Conservation (phyloP, 148 eudicot genomes). For the Nepenthes mirabilis region DNA sequence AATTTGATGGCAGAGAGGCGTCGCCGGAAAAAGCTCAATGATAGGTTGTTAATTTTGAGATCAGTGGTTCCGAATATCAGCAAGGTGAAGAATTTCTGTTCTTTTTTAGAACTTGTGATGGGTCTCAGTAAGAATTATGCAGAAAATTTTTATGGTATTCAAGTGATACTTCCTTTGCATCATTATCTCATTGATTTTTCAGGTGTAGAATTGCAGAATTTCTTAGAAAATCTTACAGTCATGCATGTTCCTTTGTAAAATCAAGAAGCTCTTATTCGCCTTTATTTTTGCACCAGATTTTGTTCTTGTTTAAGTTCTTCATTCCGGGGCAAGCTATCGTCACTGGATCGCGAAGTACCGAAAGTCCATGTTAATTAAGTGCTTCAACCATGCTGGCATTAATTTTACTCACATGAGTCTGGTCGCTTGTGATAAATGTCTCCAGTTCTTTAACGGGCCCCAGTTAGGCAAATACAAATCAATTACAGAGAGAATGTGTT, state of each 20-base stretch:
- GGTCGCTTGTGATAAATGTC: slow-evolving; percentile 27
- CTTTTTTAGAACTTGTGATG: slow-evolving; percentile 16
- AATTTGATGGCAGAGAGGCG: slow-evolving; percentile 92
- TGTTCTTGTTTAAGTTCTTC: not conserved
- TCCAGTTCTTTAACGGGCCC: not conserved
- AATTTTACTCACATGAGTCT: slow-evolving; percentile 68
- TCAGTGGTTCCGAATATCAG: slow-evolving; percentile 95
- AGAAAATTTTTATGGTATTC: too few species aligned
- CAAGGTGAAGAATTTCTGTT: slow-evolving; percentile 45
- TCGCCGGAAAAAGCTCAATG: slow-evolving; percentile 89
- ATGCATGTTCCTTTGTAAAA: not conserved
- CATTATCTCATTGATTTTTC: slow-evolving; percentile 15
- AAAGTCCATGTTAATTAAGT: slow-evolving; percentile 10
- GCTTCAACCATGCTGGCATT: slow-evolving; percentile 40
- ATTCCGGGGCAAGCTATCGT: not conserved
- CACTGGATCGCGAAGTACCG: slow-evolving; percentile 5
- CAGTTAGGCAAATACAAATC: not conserved
- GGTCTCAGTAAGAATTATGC: slow-evolving; percentile 15
- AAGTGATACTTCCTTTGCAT: slow-evolving; percentile 11
- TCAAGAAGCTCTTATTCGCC: not conserved
- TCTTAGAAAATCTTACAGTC: not conserved
- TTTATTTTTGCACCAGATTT: not conserved
- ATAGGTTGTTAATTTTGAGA: slow-evolving; percentile 77
- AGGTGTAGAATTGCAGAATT: not conserved
- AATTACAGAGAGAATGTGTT: not conserved